These are phyloP conservation scores for Aspergillus asperescens DNA, from an alignment of 495 filamentous ascomycete genomes.

Conservation along the genomic window DNA sequence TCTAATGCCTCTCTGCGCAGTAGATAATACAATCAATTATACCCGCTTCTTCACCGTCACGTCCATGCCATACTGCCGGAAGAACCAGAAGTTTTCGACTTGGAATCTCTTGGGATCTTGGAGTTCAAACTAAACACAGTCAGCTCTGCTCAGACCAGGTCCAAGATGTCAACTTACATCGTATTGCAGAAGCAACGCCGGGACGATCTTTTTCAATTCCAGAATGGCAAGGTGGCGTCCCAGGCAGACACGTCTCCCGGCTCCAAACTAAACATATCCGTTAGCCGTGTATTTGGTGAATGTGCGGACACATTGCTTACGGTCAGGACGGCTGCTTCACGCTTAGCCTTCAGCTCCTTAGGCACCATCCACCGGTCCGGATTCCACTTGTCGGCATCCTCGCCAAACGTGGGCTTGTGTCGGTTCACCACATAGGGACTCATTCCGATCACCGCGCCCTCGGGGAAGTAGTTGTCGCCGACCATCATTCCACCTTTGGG, in stretches of 20 bases:
- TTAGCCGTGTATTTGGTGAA: neutral
- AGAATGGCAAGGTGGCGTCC: neutral
- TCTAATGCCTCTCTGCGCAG: too few species aligned
- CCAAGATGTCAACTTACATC: neutral
- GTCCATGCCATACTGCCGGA: neutral
- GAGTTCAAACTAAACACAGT: neutral
- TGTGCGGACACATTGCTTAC: neutral
- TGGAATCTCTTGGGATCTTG: neutral
- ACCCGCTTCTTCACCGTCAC: neutral
- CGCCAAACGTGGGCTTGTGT: constrained; percentile 9
- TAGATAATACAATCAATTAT: too few species aligned
- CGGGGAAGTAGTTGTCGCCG: constrained; percentile 15
- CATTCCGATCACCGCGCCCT: constrained; percentile 21
- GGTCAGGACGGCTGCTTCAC: neutral
- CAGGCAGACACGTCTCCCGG: neutral
- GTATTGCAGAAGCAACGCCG: neutral
- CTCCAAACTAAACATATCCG: constrained; percentile 10
- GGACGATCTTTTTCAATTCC: constrained; percentile 1
- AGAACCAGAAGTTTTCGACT: constrained; percentile 3
- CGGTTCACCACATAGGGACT: constrained; percentile 19
- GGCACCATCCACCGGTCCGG: constrained; percentile 11
- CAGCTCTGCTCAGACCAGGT: neutral
- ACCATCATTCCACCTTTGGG: constrained; percentile 28
- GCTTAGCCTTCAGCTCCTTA: neutral
- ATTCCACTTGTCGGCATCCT: constrained; percentile 3